A percentile compares a stretch with the other conserved stretches of the same genome.
Conservation (phyloP, 2,329 filamentous ascomycete species). For the Ceratocystis colombiana region DNA sequence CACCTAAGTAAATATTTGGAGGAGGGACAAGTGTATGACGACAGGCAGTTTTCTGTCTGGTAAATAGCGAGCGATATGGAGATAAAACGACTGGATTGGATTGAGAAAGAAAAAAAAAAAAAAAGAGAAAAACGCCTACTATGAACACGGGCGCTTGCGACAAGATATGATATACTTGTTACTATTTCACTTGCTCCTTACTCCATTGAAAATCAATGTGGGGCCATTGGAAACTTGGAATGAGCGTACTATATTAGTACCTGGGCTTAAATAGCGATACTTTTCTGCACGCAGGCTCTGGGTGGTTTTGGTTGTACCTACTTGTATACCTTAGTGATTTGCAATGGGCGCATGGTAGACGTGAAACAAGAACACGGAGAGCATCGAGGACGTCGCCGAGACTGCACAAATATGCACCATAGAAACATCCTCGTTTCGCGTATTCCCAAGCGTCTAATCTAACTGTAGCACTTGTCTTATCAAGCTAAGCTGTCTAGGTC, state of each 20-base stretch:
- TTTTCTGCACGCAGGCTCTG: too few relatives aligned
- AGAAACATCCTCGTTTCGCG: too few relatives aligned
- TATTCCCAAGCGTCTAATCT: too few relatives aligned
- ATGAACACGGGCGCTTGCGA: background rate
- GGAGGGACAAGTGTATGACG: background rate
- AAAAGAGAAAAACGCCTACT: constrained; percentile 22
- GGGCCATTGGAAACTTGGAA: background rate
- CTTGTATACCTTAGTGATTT: too few relatives aligned
- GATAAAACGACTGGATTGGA: constrained; percentile 25
- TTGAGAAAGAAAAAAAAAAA: constrained; percentile 26
- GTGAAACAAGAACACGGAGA: too few relatives aligned
- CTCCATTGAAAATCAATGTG: background rate
- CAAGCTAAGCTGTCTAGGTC: too few relatives aligned
- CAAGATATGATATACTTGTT: constrained; percentile 17
- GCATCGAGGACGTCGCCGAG: too few relatives aligned
- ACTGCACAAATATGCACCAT: too few relatives aligned
- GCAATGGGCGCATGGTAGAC: too few relatives aligned
- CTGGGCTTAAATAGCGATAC: too few relatives aligned
- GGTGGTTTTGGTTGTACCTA: too few relatives aligned
- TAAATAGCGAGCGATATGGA: background rate
- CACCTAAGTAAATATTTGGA: background rate
- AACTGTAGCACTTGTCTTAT: too few relatives aligned
- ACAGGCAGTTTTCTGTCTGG: background rate
- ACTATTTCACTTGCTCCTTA: background rate
- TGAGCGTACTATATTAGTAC: background rate